Base-by-base conservation (phyloP, 805 yeast species). In the Phaffomyces opuntiae region DNA sequence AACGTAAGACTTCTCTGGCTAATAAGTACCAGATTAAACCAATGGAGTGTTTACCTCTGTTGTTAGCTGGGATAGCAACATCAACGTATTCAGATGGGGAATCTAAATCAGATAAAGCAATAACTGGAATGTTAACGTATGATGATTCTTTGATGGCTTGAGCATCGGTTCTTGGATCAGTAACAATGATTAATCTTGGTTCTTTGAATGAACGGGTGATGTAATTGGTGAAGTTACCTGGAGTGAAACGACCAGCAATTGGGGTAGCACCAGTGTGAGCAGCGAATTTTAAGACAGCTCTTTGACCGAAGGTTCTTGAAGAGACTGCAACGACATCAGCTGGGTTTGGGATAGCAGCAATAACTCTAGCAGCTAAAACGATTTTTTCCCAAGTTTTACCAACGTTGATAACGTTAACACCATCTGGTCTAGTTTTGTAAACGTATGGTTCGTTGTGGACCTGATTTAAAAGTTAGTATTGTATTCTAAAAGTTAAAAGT, bases 211-310 rank as follows among this genome's bases (percentile, higher is more conserved):
- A 88, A 79, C 97, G 91, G 77, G 99, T 93, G 81, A 91, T 93
- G 81, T 93, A 93, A 82, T 93, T 93, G 73, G 99, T 93, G 93
- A 93, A 93, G 80, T 86, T 83, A 87, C 99, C 99, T 78, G 99
- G 99, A 67, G 99, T 93, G 87, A 93, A 93, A 81, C 99, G 89
- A 78, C 99, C 99, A 66, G 99, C 99, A 78, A 93, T 91, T 72
- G 99, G 90, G 64, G 98, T 91, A 63, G 99, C 96, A 76, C 98
- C 98, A 66, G 98, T 90, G 90, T 93, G 98, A 66, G 96, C 87
- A 70, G 99, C 97, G 70, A 85, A 93, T 81, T 93, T 93, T 75
- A 93, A 84, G 63, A 91, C 99, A 70, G 99, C 99, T 82, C 99
- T 93, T 81, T 93, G 99, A 71, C 99, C 99, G 78, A 87, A 91